These are phyloP conservation scores for Lanmaoa pseudosensibilis DNA, from an alignment of 768 basidiomycete genomes.

Conservation along the genomic window DNA sequence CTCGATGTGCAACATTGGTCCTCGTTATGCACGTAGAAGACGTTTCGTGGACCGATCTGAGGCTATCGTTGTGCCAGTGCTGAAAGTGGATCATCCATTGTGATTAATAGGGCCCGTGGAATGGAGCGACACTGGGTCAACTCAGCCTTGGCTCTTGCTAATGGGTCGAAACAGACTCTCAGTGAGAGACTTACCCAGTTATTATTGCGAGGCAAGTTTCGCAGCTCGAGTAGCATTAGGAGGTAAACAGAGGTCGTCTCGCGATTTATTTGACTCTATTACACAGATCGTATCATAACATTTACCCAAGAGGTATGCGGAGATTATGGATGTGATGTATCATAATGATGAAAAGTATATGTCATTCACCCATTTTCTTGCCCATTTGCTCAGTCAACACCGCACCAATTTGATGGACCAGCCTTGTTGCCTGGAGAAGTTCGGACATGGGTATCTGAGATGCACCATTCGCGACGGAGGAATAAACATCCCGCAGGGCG, in stretches of 20 bases:
- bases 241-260: background rate
- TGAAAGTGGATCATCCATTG: no score
- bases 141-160: no score
- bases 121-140: no score
- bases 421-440: slow-evolving; percentile 44
- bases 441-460: slow-evolving; percentile 53
- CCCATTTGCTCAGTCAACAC: slow-evolving; percentile 47
- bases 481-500: slow-evolving; percentile 44
- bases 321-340: slow-evolving; percentile 50
- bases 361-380: slow-evolving; percentile 33
- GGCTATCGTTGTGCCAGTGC: no score
- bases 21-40: no score
- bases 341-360: background rate
- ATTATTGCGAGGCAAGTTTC: background rate
- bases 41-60: no score
- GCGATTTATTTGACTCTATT: background rate
- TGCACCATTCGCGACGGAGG: slow-evolving; percentile 40
- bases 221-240: background rate
- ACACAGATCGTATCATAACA: background rate
- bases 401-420: slow-evolving; percentile 48
- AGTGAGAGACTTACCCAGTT: no score
- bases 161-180: no score
- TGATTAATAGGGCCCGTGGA: no score
- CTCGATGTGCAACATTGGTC: no score
- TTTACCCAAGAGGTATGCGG: slow-evolving; percentile 1